A percentile compares a stretch with the other conserved stretches of the same genome.
Conservation (phyloP, 495 filamentous ascomycete species). For the Pseudomonodictys pantanalensis region DNA sequence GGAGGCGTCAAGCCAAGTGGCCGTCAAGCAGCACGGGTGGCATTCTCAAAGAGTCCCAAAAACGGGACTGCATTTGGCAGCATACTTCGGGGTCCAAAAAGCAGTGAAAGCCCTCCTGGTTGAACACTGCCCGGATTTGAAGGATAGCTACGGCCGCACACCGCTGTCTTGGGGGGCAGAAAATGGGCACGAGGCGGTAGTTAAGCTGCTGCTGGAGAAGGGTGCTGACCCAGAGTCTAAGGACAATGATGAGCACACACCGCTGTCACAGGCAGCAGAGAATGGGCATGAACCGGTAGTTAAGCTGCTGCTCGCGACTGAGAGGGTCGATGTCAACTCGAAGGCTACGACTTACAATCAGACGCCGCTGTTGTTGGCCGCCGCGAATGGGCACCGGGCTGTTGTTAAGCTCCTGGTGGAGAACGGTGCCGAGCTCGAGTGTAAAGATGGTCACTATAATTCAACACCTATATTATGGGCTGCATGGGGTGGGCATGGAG, state of each 20-base stretch:
- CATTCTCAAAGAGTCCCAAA: neutral
- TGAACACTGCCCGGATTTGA: neutral
- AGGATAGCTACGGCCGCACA: neutral
- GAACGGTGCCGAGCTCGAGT: too few relatives aligned
- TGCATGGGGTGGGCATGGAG: too few relatives aligned
- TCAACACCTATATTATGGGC: too few relatives aligned
- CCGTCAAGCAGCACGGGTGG: neutral
- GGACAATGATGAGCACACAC: neutral
- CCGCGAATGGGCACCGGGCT: neutral
- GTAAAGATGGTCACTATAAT: too few relatives aligned
- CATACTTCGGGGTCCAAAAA: neutral
- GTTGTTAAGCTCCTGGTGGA: neutral
- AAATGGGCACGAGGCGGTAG: neutral
- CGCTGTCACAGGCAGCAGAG: neutral
- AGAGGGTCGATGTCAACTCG: neutral
- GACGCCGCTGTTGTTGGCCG: constrained; percentile 1
- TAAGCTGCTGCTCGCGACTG: neutral
- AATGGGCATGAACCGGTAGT: neutral
- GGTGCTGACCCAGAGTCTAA: neutral
- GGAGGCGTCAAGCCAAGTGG: neutral
- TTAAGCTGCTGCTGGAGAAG: neutral
- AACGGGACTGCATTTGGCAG: neutral
- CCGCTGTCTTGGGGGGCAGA: neutral
- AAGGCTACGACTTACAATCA: neutral
- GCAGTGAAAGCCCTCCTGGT: neutral